These are phyloP conservation scores for Yueomyces sinensis DNA, from an alignment of 805 yeast genomes.

Conservation along the genomic window DNA sequence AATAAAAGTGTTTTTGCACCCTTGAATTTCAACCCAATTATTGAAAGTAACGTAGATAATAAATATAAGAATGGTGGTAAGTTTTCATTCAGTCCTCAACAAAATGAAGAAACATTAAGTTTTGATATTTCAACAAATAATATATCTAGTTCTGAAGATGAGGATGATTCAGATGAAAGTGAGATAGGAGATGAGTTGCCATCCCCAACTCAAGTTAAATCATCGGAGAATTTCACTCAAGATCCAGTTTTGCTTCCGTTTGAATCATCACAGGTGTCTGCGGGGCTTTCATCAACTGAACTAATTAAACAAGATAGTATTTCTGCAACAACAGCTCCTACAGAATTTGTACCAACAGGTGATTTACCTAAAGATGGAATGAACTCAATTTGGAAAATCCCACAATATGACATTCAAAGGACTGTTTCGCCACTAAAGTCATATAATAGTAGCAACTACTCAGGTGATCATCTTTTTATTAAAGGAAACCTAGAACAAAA, in stretches of 20 bases:
- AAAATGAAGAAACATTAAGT: slow-evolving; percentile 20
- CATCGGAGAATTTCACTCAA: slow-evolving; percentile 8
- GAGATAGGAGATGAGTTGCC: slow-evolving; percentile 14
- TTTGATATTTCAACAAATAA: slow-evolving; percentile 21
- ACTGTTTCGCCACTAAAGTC: slow-evolving; percentile 6
- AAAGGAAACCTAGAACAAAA: not conserved
- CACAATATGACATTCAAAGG: slow-evolving; percentile 9
- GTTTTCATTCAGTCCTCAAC: slow-evolving; percentile 35
- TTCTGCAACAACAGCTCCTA: not conserved
- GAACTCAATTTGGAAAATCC: slow-evolving; percentile 17
- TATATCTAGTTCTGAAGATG: slow-evolving; percentile 22
- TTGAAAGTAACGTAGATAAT: slow-evolving; percentile 63
- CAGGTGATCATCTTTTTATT: not conserved
- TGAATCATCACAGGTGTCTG: slow-evolving; percentile 5
- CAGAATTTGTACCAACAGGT: not conserved
- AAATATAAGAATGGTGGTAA: slow-evolving; percentile 88
- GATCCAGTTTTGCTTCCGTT: slow-evolving; percentile 10
- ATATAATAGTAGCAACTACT: not conserved
- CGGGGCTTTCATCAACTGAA: slow-evolving; percentile 8
- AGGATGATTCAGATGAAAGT: slow-evolving; percentile 20
- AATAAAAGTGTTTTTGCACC: slow-evolving; percentile 69
- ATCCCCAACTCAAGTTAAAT: slow-evolving; percentile 7
- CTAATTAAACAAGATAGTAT: slow-evolving; percentile 3
- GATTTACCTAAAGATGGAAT: slow-evolving; percentile 11
- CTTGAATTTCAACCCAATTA: slow-evolving; percentile 65